Evolutionary conservation across 106 monocot genomes (phyloP), one percentile per base, ranked within the genome.

Genomic region (Narthecium ossifragum): DNA sequence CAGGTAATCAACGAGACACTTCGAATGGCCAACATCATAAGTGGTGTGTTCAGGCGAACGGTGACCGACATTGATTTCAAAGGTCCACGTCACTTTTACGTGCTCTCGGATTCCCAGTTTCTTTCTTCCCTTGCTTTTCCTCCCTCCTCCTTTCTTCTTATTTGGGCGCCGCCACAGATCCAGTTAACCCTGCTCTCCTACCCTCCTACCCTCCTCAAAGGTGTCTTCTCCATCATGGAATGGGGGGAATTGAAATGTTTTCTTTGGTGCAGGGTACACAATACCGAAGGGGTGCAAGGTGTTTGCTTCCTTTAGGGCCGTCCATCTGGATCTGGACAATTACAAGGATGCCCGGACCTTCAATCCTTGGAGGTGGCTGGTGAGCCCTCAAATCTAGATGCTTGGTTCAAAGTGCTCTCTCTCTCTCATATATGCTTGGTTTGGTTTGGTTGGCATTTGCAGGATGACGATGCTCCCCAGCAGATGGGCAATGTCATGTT

Each of bases 1-100:
- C 86, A 91, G 90, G 90, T 93, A 64, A 82, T 94, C 55, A 89
- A 83, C 31, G 93, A 94, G 80, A 85, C 89, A 11, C 82, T 94
- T 18, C 82, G 93, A 1, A 65, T 94, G 54, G 82, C 74, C 51
- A 94, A 89, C 80, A 82, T 89, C 48, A 74, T 89, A 12, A 78
- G 89, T 26, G 89, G 93, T 21, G 93, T 94, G 1, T 94, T 94
- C 79, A 65, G 93, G 56, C 76, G 93, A 56, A 73, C 85, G 12
- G 73, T 72, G 20, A 62, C 74, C 0, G 93, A 89, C 46, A 49
- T 94, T 29, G 55, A 80, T 60, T 83, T 79, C 69, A 94, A 89
- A 75, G 93, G 93, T 89, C 1, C 6, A 22, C 4, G 6, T 51
- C 24, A 26, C 26, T n/a, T n/a, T n/a, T n/a, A n/a, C n/a, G n/a